These are phyloP conservation scores for Dictyostelium brefeldianum DNA, from an alignment of 78 protist genomes.

Conservation along the genomic window DNA sequence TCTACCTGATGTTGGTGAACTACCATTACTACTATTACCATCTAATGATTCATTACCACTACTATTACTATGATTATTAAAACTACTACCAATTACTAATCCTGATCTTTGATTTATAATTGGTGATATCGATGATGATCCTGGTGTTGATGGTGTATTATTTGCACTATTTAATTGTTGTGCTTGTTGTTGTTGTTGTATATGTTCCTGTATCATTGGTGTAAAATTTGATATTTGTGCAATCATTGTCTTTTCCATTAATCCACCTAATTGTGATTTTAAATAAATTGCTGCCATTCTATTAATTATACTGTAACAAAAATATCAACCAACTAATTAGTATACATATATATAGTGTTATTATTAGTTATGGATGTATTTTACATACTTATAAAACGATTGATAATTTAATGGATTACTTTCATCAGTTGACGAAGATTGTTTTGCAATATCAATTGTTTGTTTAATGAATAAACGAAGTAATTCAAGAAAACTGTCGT, in stretches of 20 bases:
- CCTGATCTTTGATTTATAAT: background rate
- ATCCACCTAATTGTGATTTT: constrained; percentile 16
- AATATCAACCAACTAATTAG: no score
- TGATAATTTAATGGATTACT: constrained; percentile 24
- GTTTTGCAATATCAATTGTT: background rate
- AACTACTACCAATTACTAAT: background rate
- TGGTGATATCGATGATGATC: background rate
- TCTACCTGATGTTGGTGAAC: background rate
- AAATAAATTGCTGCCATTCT: constrained; percentile 62
- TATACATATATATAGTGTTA: no score
- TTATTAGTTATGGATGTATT: no score
- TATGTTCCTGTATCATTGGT: constrained; percentile 20
- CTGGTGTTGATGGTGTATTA: background rate
- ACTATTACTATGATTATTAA: background rate
- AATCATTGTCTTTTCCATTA: constrained; percentile 20
- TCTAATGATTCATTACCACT: background rate
- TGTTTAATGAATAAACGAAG: constrained; percentile 18
- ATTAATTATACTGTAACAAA: constrained; percentile 31
- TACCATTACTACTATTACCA: background rate
- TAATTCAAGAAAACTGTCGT: constrained; percentile 38
- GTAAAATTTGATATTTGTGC: constrained; percentile 27
- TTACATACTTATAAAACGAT: constrained; percentile 37
- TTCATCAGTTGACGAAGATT: background rate
- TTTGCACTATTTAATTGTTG: background rate
- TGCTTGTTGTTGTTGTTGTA: background rate